A percentile compares a stretch with the other conserved stretches of the same genome.
Conservation (phyloP, 345 rosid genomes). For the Moricandia arvensis region DNA sequence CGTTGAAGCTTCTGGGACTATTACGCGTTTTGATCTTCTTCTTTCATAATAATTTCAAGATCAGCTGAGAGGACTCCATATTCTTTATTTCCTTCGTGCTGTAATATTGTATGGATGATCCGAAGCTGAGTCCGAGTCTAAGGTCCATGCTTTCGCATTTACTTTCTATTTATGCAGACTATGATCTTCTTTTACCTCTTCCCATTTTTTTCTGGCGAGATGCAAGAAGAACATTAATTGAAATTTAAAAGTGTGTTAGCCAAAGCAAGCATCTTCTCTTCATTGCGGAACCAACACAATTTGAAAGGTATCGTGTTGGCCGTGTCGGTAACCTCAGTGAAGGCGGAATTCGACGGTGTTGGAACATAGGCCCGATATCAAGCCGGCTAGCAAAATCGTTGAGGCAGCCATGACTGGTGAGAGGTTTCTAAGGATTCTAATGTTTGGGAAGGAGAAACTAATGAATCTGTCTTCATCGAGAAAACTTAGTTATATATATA, state of each 20-base stretch:
- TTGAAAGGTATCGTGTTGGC: neutral
- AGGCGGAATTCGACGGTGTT: no score
- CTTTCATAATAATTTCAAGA: conserved; percentile 38
- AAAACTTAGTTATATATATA: no score
- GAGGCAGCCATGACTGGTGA: no score
- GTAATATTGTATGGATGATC: conserved; percentile 34
- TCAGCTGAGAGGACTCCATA: conserved; percentile 14
- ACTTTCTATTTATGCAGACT: conserved; percentile 63
- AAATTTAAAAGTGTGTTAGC: conserved; percentile 33
- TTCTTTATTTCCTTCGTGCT: conserved; percentile 22
- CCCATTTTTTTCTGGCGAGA: conserved; percentile 43
- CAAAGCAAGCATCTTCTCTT: neutral
- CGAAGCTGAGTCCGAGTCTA: conserved; percentile 67
- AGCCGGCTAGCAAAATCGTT: no score
- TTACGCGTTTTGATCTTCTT: conserved; percentile 55
- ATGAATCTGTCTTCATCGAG: no score
- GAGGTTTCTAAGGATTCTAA: no score
- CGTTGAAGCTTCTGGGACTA: conserved; percentile 70
- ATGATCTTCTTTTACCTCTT: no score
- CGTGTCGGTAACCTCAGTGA: neutral
- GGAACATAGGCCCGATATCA: no score
- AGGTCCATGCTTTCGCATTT: conserved; percentile 65
- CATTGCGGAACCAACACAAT: neutral
- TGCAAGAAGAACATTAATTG: no score
- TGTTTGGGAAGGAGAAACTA: no score